These are phyloP conservation scores for Fagopyrum tataricum DNA, from an alignment of 148 eudicot species.

Conservation along the genomic window DNA sequence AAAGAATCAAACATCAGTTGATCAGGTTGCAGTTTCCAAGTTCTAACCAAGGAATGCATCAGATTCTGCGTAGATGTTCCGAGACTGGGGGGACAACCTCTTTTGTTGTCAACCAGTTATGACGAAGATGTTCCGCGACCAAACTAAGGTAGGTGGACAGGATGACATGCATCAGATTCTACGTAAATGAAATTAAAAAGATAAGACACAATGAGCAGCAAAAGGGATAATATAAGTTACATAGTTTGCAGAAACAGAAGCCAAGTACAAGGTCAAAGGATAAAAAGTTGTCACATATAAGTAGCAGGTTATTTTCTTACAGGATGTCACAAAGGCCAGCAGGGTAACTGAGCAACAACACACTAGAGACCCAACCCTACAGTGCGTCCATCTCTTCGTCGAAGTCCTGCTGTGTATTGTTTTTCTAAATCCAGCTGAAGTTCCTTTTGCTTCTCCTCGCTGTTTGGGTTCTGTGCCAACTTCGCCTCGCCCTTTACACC, in stretches of 20 bases:
- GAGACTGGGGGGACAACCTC: too few species aligned
- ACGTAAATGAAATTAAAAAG: background rate
- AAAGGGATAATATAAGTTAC: background rate
- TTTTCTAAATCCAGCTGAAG: slow-evolving; percentile 85
- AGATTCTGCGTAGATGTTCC: too few species aligned
- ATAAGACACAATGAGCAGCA: background rate
- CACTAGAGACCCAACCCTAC: slow-evolving; percentile 79
- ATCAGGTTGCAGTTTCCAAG: too few species aligned
- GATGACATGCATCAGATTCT: background rate
- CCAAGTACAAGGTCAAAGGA: background rate
- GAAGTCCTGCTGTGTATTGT: slow-evolving; percentile 92
- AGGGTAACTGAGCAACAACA: background rate
- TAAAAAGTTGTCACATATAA: background rate
- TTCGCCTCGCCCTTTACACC: slow-evolving; percentile 87
- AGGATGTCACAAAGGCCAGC: background rate
- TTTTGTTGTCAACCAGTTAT: too few species aligned
- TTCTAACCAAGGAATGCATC: too few species aligned
- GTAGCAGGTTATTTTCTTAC: background rate
- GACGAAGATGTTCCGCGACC: too few species aligned
- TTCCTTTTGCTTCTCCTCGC: slow-evolving; percentile 63
- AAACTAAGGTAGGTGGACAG: background rate
- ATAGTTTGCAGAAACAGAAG: background rate
- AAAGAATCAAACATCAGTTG: too few species aligned
- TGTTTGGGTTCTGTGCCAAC: slow-evolving; percentile 34
- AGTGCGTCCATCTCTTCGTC: slow-evolving; percentile 93